These are phyloP conservation scores for Coniochaeta prunicola DNA, from an alignment of 2,329 filamentous ascomycete genomes.

Conservation along the genomic window DNA sequence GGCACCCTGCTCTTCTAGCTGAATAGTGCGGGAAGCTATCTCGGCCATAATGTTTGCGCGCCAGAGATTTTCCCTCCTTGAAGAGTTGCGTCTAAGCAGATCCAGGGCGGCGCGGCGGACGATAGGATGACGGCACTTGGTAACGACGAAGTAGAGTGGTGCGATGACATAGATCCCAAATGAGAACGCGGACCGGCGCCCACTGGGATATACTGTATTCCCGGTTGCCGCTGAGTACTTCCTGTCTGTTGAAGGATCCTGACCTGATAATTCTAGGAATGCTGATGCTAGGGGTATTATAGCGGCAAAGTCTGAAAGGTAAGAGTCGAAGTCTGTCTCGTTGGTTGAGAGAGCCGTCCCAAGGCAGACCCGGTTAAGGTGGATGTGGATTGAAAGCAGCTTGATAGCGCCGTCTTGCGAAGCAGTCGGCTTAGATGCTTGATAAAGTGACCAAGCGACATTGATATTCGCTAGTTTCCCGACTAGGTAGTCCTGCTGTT, in stretches of 20 bases:
- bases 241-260: slow-evolving; percentile 3
- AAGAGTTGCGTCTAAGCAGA: slow-evolving; percentile 22
- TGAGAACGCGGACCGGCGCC: slow-evolving; percentile 22
- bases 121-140: slow-evolving; percentile 32
- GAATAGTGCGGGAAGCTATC: slow-evolving; percentile 27
- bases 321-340: slow-evolving; percentile 27
- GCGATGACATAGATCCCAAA: slow-evolving; percentile 36
- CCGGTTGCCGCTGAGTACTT: slow-evolving; percentile 3
- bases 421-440: slow-evolving; percentile 13
- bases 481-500: slow-evolving; percentile 25
- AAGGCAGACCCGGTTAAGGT: slow-evolving; percentile 5
- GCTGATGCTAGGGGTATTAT: slow-evolving; percentile 27
- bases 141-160: slow-evolving; percentile 31
- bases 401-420: slow-evolving; percentile 12
- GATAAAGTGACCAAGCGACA: slow-evolving; percentile 22
- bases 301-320: slow-evolving; percentile 25
- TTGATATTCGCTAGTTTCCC: slow-evolving; percentile 20
- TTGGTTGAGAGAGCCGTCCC: slow-evolving; percentile 20
- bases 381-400: slow-evolving; percentile 23
- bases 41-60: slow-evolving; percentile 21
- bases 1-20: slow-evolving; percentile 13
- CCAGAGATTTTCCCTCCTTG: slow-evolving; percentile 32
- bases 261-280: slow-evolving; percentile 12
- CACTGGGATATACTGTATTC: slow-evolving; percentile 6
- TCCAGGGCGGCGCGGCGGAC: slow-evolving; percentile 29